Evolutionary conservation across 148 eudicot species (phyloP).

Genomic region (Vaccinium corymbosum): DNA sequence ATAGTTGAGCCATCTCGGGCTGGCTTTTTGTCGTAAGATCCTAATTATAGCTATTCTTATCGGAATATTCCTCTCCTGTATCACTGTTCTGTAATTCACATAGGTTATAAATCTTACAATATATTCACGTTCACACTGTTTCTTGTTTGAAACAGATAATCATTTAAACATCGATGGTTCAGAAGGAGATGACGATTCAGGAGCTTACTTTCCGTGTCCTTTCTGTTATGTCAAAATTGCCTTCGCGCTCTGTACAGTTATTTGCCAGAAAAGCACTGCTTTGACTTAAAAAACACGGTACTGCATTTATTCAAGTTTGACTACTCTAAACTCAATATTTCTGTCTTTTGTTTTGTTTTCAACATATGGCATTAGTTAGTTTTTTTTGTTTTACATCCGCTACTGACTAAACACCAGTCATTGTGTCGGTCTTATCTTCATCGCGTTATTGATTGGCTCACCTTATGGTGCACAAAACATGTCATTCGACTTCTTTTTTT

Average conservation of each 20-base stretch:
- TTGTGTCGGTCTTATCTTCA: no score
- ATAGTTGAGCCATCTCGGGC: neutral
- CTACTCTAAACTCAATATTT: no score
- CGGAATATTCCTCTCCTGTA: neutral
- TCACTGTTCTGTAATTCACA: neutral
- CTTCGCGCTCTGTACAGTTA: conserved; percentile 57
- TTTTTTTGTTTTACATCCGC: no score
- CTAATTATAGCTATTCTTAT: neutral
- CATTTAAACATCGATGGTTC: conserved; percentile 39
- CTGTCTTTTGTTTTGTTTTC: no score
- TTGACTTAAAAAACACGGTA: conserved; percentile 81
- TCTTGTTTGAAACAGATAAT: conserved; percentile 44
- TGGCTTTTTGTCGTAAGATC: neutral
- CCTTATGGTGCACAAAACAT: no score
- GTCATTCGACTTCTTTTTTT: no score
- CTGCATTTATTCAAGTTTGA: neutral
- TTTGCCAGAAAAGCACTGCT: conserved; percentile 89
- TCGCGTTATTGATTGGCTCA: no score
- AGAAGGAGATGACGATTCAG: conserved; percentile 62
- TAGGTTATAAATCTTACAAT: neutral
- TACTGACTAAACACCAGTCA: no score
- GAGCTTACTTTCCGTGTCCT: conserved; percentile 85
- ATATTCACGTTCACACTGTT: neutral
- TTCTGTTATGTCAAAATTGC: conserved; percentile 78
- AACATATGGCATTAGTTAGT: no score